Base-by-base conservation (phyloP, 1,139 yeast genomes). In the Hanseniaspora sp. region DNA sequence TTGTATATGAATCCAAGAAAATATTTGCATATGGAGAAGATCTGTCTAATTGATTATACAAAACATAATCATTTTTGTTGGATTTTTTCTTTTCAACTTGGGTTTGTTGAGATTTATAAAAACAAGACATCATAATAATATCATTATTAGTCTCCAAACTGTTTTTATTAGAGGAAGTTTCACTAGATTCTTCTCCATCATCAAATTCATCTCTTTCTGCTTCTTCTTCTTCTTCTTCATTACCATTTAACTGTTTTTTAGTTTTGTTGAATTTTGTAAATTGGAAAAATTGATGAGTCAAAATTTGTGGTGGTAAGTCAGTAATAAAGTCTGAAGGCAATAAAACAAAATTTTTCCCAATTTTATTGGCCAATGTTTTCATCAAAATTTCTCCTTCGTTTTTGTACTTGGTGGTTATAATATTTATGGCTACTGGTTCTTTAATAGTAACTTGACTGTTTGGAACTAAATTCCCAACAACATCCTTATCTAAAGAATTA, bases 301-400 rank as follows among this genome's bases (percentile, higher is more conserved):
- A 73, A 28, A 83, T 83, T 62, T 85, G 92, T 4, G 98, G 96
- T 5, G 96, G 95, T 44, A 90, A 73, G 66, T 90, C 90, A 5
- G 97, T 87, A 52, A 92, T 74, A 63, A 92, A 85, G 68, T 94
- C 98, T 71, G 97, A 90, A 4, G 98, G 96, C 58, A 94, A 70
- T 43, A 92, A 68, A 23, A 88, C 86, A 63, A 87, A 83, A 64
- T 86, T 79, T 51, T 73, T 65, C 56, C 69, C 61, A 55, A 72
- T 65, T 56, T 69, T 63, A 55, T 69, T 71, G 48, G 77, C 72
- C 61, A 81, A 68, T 54, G 78, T 72, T 34, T 74, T 72, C 53
- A 62, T 62, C 55, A 88, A 66, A 41, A 82, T 71, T 55, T 77
- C 81, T n/a, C 95, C 95, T 31, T 86, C 80, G 29, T 74, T 65